Conservation (phyloP, 345 rosid species). For the Microthlaspi erraticum region DNA sequence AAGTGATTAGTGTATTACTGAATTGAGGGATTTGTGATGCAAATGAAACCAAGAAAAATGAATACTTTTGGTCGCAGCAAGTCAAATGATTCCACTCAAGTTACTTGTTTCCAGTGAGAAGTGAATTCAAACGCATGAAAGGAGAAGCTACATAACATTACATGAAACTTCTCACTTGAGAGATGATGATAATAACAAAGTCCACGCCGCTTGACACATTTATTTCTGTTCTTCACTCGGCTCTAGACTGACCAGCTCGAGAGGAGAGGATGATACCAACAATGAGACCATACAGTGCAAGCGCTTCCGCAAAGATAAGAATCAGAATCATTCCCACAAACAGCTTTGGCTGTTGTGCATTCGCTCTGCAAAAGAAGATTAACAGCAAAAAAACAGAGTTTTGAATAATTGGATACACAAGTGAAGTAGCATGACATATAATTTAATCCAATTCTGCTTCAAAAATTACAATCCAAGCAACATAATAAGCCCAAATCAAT, state of each 20-base stretch:
- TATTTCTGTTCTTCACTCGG: slow-evolving; percentile 45
- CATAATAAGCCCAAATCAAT: neutral
- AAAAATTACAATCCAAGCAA: neutral
- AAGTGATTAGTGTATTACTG: neutral
- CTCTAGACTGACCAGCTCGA: slow-evolving; percentile 91
- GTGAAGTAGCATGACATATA: neutral
- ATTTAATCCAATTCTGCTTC: neutral
- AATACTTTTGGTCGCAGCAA: neutral
- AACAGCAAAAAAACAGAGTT: neutral
- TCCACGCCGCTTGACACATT: neutral
- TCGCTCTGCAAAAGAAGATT: slow-evolving; percentile 60
- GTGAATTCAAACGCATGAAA: slow-evolving; percentile 1
- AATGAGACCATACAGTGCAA: slow-evolving; percentile 84
- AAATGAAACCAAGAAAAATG: neutral
- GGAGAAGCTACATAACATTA: slow-evolving; percentile 9
- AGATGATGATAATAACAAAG: slow-evolving; percentile 2
- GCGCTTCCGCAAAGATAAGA: slow-evolving; percentile 93
- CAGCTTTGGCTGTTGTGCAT: slow-evolving; percentile 88
- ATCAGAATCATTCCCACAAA: slow-evolving; percentile 95
- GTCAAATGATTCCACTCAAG: neutral
- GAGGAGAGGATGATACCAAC: slow-evolving; percentile 93
- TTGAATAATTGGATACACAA: neutral
- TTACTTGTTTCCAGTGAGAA: slow-evolving; percentile 1
- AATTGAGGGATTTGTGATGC: neutral
- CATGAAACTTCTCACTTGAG: slow-evolving; percentile 4